Evolutionary conservation across 78 protist species (phyloP).

Genomic region (Chrysochromulina tobinii): DNA sequence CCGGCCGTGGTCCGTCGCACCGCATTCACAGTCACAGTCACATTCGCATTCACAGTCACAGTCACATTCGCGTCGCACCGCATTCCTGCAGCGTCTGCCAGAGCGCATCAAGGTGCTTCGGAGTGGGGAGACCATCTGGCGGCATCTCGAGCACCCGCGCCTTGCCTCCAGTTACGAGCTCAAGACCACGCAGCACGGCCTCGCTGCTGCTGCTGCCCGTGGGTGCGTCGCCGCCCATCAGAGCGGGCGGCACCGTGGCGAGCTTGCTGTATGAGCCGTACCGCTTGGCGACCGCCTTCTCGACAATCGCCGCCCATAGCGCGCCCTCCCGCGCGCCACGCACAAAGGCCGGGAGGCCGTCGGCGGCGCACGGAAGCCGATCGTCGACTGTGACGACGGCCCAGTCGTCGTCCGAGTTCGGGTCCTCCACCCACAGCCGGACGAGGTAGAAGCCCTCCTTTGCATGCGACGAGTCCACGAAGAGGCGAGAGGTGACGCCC

Average conservation of each 20-base stretch:
- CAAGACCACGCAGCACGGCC: no score
- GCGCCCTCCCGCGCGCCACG: not conserved
- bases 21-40: no score
- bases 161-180: no score
- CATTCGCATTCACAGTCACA: no score
- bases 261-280: not conserved
- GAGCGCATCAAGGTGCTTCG: not conserved
- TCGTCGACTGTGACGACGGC: not conserved
- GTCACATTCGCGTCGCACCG: not conserved
- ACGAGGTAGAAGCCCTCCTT: not conserved
- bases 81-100: not conserved
- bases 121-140: not conserved
- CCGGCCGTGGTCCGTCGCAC: no score
- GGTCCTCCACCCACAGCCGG: not conserved
- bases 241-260: not conserved
- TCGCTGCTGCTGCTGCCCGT: not conserved
- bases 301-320: slow-evolving; percentile 1
- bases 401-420: slow-evolving; percentile 17
- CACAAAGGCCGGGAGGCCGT: not conserved
- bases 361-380: slow-evolving; percentile 7
- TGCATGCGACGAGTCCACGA: not conserved
- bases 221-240: not conserved
- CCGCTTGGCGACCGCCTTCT: slow-evolving; percentile 25
- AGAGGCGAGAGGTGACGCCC: not conserved
- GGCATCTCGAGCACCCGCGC: no score